Base-by-base conservation (phyloP, 2,329 filamentous ascomycete genomes). In the Penicillium sp. region DNA sequence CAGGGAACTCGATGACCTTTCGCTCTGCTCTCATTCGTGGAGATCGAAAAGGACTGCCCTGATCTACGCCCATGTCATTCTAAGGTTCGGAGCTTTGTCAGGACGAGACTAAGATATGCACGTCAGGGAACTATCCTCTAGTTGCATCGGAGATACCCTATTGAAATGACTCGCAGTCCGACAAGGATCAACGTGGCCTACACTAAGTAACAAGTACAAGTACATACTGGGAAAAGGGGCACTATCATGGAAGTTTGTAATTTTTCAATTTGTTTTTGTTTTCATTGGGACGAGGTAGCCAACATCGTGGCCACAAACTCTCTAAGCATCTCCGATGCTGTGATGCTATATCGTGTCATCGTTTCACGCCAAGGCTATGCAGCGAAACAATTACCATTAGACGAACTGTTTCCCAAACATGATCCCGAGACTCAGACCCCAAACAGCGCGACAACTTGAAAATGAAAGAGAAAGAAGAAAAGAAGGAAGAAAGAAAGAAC, bases 1-100 rank as follows among this genome's bases (percentile, higher is more conserved):
- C 43, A 16, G 36, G 32, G 21, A 18, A 42, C 22, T 43, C 46
- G 51, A 55, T 61, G 49, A 62, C 53, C 36, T 55, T 60, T 57
- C 8, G 14, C 51, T 45, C 7, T 2, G 13, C 34, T 47, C 16
- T 60, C 46, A 62, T 62, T 62, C 47, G 59, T 52, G 42, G 32
- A 14, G 1, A 5, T 13, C 3, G 18, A 27, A 47, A n/a, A 22
- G 32, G 34, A 34, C 43, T 45, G 40, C 44, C 47, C 32, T 22
- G 34, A 8, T 22, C 14, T 27, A 27, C 32, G 10, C 8, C 32
- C 32, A 34, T 11, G 11, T 34, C 32, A 34, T 34, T 34, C 32
- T 34, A 34, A 24, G n/a, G 16, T n/a, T 18, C 6, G 31, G 40
- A 24, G 38, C 3, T 32, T 46, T 39, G 36, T 11, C 24, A 31